Base-by-base conservation (phyloP, 345 rosid genomes). In the Cardamine resedifolia region DNA sequence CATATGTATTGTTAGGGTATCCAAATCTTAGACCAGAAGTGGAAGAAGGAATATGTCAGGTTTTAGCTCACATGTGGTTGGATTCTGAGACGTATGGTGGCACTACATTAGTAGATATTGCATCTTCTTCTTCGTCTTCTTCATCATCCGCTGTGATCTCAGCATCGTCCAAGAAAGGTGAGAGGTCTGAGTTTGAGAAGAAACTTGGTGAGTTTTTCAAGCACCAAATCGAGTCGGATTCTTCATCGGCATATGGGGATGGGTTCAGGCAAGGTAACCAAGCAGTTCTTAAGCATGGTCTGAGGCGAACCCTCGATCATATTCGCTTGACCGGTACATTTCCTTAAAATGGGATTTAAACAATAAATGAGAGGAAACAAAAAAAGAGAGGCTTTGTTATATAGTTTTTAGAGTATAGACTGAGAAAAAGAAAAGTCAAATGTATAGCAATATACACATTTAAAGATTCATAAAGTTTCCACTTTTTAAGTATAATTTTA, bases 21-120 rank as follows among this genome's bases (percentile, higher is more conserved):
- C 90, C 91, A 4, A 88, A 83, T 82, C 85, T 96, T 70, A 77
- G 78, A 45, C 99, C 97, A 45, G 96, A 90, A 56, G 99, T 96
- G 4, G 99, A 96, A 84, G 99, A 92, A 84, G 99, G 99, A 7
- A 92, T 96, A 24, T 96, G 99, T 76, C 99, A 96, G 73, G 98
- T 92, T 9, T 72, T 96, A 76, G 99, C 94, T 36, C 89, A 92
- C 75, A 83, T 96, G 99, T 96, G 99, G 99, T 72, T 96, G 76
- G 98, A 92, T 6, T 84, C 99, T 0, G 97, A 96, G 83, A 86
- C 90, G 2, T 90, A 88, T 57, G 67, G 56, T 58, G 76, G 80
- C 9, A 20, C 76, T 14, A 59, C 72, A 10, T 47, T 70, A 44
- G 66, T 75, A 27, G 87, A 78, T 2, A 83, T 43, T 4, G 64